Conservation (phyloP, 805 yeast species). For the Cyberlindnera mississippiensis region DNA sequence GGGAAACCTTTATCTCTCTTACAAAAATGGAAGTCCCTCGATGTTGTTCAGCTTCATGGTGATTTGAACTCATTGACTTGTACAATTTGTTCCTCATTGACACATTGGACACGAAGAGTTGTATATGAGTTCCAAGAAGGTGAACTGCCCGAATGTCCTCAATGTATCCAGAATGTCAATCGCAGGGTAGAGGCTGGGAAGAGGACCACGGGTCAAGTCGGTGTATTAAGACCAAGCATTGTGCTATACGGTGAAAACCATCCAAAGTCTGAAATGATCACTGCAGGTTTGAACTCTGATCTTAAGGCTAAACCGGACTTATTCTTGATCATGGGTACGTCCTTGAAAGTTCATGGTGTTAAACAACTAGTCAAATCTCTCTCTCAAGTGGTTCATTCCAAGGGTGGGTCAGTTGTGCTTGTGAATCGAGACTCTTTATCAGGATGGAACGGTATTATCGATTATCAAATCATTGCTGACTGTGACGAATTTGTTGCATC, state of each 20-base stretch:
- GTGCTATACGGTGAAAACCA: constrained; percentile 94
- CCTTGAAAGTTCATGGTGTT: constrained; percentile 88
- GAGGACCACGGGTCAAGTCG: constrained; percentile 64
- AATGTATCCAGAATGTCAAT: constrained; percentile 54
- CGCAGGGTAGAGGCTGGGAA: constrained; percentile 66
- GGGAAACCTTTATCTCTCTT: neutral
- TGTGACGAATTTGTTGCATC: constrained; percentile 74
- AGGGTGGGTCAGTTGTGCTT: constrained; percentile 73
- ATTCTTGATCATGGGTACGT: constrained; percentile 88
- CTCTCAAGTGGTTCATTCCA: constrained; percentile 68
- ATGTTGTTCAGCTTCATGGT: constrained; percentile 90
- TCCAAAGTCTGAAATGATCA: constrained; percentile 78
- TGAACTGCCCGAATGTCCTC: constrained; percentile 70
- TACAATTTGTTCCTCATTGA: constrained; percentile 57
- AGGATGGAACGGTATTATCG: constrained; percentile 69
- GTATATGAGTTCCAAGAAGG: constrained; percentile 52
- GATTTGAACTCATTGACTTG: constrained; percentile 75
- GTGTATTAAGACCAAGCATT: constrained; percentile 81
- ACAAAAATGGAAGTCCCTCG: constrained; percentile 54
- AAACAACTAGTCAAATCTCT: constrained; percentile 67
- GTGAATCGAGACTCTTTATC: constrained; percentile 68
- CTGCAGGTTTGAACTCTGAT: constrained; percentile 66
- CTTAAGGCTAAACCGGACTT: constrained; percentile 66
- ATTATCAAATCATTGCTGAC: constrained; percentile 74
- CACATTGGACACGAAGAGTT: constrained; percentile 57